Evolutionary conservation across 345 rosid genomes (phyloP).

Genomic region (Camelina laxa): DNA sequence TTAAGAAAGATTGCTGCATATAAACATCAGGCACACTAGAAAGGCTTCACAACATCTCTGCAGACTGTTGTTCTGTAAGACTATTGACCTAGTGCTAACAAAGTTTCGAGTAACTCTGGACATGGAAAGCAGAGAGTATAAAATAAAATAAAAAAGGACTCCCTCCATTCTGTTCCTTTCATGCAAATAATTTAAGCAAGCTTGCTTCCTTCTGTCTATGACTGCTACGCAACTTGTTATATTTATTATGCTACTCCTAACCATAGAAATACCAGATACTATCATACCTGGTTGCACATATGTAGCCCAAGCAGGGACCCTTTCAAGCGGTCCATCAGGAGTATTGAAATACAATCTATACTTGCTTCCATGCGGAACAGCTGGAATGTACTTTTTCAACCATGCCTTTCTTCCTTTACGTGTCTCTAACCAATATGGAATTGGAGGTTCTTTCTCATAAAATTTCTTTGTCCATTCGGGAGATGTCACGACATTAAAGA

Average conservation of each 20-base stretch:
- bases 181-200: not conserved
- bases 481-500: constrained; percentile 56
- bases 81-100: not conserved
- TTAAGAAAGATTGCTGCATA: not conserved
- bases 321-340: constrained; percentile 83
- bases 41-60: constrained; percentile 5
- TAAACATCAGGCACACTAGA: constrained; percentile 21
- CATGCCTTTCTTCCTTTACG: constrained; percentile 97
- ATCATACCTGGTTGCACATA: constrained; percentile 85
- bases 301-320: constrained; percentile 97
- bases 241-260: constrained; percentile 27
- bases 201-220: constrained; percentile 10
- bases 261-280: constrained; percentile 13
- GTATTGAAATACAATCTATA: constrained; percentile 92
- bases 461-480: constrained; percentile 76
- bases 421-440: constrained; percentile 90
- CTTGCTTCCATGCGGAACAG: constrained; percentile 91
- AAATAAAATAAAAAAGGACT: not conserved
- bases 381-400: constrained; percentile 83
- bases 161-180: not conserved
- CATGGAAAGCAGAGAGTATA: constrained; percentile 13
- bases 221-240: constrained; percentile 20
- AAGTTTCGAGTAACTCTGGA: constrained; percentile 14
- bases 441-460: constrained; percentile 68
- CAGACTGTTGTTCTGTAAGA: not conserved